Base-by-base conservation (phyloP, 2,329 filamentous ascomycete species). In the Triangularia setosa region DNA sequence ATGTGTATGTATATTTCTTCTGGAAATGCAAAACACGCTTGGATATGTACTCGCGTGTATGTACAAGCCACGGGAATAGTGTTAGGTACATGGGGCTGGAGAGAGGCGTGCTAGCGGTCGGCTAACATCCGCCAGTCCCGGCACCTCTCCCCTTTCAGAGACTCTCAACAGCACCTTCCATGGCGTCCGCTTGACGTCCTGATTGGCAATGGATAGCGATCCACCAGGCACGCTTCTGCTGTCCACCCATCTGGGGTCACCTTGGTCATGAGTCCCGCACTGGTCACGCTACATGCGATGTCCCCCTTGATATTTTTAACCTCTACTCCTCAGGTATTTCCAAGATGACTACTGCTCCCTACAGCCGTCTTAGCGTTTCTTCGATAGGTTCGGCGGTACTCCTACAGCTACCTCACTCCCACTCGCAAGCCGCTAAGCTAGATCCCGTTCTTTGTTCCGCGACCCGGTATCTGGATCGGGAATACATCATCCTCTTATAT, bases 371-470 rank as follows among this genome's bases (percentile, higher is more conserved):
- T 44, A 18, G 24, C 55, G 18, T 59, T 33, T 54, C 25, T 25
- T 24, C 24, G 21, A 59, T 28, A 40, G 35, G 24, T 48, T 33
- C 35, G 58, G 28, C 30, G 30, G 44, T 44, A 35, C 28, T 21
- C 33, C 14, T 53, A 53, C 48, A 53, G 40, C 21, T 60, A 60
- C 16, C 9, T 56, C 21, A 24, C 44, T 27, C 61, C 53, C 56
- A 25, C 55, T 40, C 23, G 4, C 35, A 25, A 25, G 24, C 54
- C 52, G 30, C n/a, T 59, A 25, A 61, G 25, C 52, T 63, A 57
- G 61, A 58, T 60, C 35, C 54, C 58, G 58, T 52, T 64, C 62
- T 64, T 63, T 65, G 64, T 67, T 48, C 48, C 40, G 14, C 56
- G 4, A 35, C 16, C 53, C 35, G 25, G 60, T 60, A 55, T 40